These are phyloP conservation scores for Avena atlantica DNA, from an alignment of 176 grass and related monocot species.

Conservation along the genomic window DNA sequence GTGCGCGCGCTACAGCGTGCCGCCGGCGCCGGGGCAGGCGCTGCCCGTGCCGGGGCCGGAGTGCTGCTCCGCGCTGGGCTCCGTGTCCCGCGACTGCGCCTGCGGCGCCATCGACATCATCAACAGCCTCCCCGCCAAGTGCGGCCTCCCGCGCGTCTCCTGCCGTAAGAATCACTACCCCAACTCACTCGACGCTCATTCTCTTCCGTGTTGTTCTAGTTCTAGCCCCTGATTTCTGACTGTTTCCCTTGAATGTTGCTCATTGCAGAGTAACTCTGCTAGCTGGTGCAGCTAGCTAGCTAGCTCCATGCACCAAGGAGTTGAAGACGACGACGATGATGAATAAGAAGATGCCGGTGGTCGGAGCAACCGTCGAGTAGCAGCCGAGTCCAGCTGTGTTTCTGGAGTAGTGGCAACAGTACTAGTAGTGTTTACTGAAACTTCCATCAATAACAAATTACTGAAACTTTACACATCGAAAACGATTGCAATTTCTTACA, in stretches of 20 bases:
- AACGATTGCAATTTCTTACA: not conserved
- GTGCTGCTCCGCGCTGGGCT: conserved; percentile 68
- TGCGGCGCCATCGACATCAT: conserved; percentile 71
- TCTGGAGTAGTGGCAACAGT: not conserved
- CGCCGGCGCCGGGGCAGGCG: conserved; percentile 45
- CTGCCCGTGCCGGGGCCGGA: conserved; percentile 49
- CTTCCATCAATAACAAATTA: not conserved
- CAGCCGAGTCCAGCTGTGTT: not conserved
- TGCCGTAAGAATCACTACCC: conserved; percentile 53
- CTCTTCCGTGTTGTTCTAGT: not conserved
- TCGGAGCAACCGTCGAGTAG: not conserved
- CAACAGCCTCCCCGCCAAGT: conserved; percentile 77
- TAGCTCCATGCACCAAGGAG: not conserved
- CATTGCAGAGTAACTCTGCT: conserved; percentile 36
- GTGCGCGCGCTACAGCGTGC: conserved; percentile 66
- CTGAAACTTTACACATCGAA: not conserved
- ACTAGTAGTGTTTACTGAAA: not conserved
- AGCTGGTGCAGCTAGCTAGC: not conserved
- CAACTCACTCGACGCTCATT: not conserved
- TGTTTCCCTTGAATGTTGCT: not conserved
- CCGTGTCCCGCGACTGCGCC: conserved; percentile 60
- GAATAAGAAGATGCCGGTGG: conserved; percentile 1
- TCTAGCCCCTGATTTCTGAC: no score
- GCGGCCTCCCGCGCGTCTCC: conserved; percentile 53
- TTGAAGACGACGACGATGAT: not conserved